A percentile compares a stretch with the other conserved stretches of the same genome.
These are phyloP conservation scores for Entelexis sorbosivorans DNA, from an alignment of 1,139 yeast species.

Conservation along the genomic window DNA sequence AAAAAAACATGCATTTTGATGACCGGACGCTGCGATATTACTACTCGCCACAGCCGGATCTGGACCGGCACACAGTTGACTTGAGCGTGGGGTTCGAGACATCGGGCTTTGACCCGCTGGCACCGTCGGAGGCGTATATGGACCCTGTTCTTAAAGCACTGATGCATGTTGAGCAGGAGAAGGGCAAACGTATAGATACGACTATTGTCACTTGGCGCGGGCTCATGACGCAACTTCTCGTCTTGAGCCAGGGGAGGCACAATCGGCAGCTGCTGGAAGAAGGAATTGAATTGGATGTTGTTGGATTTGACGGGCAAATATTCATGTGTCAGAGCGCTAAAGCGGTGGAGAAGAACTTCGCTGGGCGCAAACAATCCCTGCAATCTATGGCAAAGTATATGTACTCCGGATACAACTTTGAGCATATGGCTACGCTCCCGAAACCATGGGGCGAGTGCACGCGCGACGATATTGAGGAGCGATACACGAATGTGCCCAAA, in stretches of 20 bases:
- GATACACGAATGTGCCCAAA: constrained; percentile 50
- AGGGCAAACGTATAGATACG: constrained; percentile 39
- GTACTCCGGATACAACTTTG: constrained; percentile 68
- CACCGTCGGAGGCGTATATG: constrained; percentile 34
- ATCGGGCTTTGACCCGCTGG: constrained; percentile 41
- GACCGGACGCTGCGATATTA: constrained; percentile 50
- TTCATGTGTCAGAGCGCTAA: constrained; percentile 57
- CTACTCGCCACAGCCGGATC: constrained; percentile 61
- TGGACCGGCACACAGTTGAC: constrained; percentile 41
- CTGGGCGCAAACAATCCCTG: constrained; percentile 23
- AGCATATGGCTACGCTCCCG: constrained; percentile 60
- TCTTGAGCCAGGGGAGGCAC: constrained; percentile 45
- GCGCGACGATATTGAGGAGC: constrained; percentile 53
- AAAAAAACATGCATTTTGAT: constrained; percentile 39
- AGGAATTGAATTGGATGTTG: constrained; percentile 52
- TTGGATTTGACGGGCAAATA: constrained; percentile 70
- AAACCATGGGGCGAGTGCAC: constrained; percentile 64
- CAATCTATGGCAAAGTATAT: constrained; percentile 38
- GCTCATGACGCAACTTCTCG: constrained; percentile 53
- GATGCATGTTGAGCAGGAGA: constrained; percentile 41
- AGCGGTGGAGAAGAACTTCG: constrained; percentile 27
- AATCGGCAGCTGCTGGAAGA: constrained; percentile 29
- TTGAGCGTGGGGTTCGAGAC: constrained; percentile 52
- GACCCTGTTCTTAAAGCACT: constrained; percentile 49
- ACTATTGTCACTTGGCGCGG: constrained; percentile 82